Evolutionary conservation across 2,329 filamentous ascomycete genomes (phyloP).

Genomic region (Neonectria ditissima): DNA sequence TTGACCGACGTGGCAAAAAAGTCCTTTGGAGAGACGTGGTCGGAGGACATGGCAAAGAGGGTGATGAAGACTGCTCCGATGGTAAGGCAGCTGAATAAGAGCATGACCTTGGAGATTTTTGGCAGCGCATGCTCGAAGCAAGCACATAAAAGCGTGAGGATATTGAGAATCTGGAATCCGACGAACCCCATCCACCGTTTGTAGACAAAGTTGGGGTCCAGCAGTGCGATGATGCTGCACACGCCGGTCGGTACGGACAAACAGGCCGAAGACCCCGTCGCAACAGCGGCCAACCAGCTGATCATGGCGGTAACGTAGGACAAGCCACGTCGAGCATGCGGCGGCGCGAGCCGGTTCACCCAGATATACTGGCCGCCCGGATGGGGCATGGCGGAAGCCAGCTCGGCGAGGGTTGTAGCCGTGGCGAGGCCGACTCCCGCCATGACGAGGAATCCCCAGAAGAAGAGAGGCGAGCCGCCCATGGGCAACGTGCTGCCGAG

Average conservation of each 20-base stretch:
- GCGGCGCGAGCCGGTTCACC: constrained; percentile 40
- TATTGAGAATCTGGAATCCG: constrained; percentile 43
- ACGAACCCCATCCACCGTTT: constrained; percentile 46
- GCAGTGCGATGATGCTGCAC: constrained; percentile 38
- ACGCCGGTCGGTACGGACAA: constrained; percentile 39
- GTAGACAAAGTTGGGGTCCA: constrained; percentile 42
- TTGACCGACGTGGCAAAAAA: constrained; percentile 42
- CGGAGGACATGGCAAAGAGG: constrained; percentile 42
- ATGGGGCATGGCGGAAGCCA: constrained; percentile 46
- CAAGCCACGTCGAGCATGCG: constrained; percentile 26
- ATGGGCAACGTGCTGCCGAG: constrained; percentile 38
- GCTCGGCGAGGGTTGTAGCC: constrained; percentile 44
- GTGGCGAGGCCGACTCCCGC: constrained; percentile 40
- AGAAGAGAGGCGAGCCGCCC: constrained; percentile 41
- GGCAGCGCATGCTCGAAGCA: constrained; percentile 44
- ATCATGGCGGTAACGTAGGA: constrained; percentile 43
- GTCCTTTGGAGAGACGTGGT: constrained; percentile 30
- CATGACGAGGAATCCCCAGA: constrained; percentile 45
- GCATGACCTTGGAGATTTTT: constrained; percentile 41
- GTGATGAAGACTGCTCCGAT: constrained; percentile 41
- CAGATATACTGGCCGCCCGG: constrained; percentile 47
- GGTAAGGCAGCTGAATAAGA: constrained; percentile 43
- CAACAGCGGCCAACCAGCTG: constrained; percentile 45
- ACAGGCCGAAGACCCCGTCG: constrained; percentile 41
- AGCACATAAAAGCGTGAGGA: constrained; percentile 34